phyloP scores from a whole-genome alignment of 1,139 yeast species.

The Candida sp. region DNA sequence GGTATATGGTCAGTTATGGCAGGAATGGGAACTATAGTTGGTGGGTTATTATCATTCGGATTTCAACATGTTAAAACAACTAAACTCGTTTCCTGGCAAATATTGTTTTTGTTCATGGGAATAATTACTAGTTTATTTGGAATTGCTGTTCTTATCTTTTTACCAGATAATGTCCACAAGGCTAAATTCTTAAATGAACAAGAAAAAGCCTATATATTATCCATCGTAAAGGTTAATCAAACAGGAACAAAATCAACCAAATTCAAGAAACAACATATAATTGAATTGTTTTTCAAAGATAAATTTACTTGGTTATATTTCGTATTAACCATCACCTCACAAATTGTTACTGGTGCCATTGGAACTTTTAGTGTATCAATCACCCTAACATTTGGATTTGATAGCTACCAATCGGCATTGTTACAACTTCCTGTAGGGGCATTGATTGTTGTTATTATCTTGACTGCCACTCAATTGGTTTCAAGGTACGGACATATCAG shows the following conservation, averaged over 20 bases:
- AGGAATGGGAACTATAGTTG: slow-evolving; percentile 38
- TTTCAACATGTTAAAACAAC: slow-evolving; percentile 34
- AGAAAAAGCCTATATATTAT: slow-evolving; percentile 26
- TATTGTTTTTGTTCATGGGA: slow-evolving; percentile 36
- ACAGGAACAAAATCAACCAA: slow-evolving; percentile 28
- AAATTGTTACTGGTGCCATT: slow-evolving; percentile 41
- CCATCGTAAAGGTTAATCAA: slow-evolving; percentile 27
- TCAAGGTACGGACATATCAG: slow-evolving; percentile 23
- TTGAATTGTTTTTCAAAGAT: slow-evolving; percentile 31
- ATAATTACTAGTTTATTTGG: slow-evolving; percentile 32
- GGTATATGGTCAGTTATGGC: slow-evolving; percentile 38
- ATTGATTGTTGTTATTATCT: slow-evolving; percentile 30
- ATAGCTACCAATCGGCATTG: slow-evolving; percentile 28
- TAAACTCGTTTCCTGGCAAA: slow-evolving; percentile 33
- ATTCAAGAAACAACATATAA: slow-evolving; percentile 23
- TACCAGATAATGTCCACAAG: slow-evolving; percentile 31
- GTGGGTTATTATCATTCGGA: slow-evolving; percentile 38
- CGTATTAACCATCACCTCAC: slow-evolving; percentile 29
- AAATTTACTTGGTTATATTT: slow-evolving; percentile 37
- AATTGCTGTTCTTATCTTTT: slow-evolving; percentile 17
- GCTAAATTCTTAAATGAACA: slow-evolving; percentile 24
- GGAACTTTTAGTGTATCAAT: slow-evolving; percentile 39
- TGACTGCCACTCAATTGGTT: slow-evolving; percentile 28
- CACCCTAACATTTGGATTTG: slow-evolving; percentile 34
- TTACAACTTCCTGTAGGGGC: slow-evolving; percentile 41